Evolutionary conservation across 495 filamentous ascomycete genomes (phyloP), one percentile per base, ranked within the genome.

Genomic region (Aspergillus asperescens): DNA sequence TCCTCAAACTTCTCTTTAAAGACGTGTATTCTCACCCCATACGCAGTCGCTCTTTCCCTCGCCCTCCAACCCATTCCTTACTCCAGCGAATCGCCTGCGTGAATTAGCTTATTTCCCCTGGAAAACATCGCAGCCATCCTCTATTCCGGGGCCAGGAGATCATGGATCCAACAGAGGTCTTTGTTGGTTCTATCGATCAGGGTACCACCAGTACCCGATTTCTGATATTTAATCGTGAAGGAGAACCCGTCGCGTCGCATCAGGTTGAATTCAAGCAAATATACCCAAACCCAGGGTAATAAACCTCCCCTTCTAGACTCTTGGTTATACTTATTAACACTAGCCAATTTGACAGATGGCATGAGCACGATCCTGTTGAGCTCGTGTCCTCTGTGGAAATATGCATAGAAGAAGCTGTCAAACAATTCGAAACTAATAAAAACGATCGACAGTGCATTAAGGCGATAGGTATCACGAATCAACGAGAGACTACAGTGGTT

Each of bases 151-250:
- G 19, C 12, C 22, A 7, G 15, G 9, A 19, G 32, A 45, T 5
- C 15, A 72, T 72, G 65, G 56, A 66, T 27, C 39, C 55, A 29
- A 48, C 59, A 23, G 61, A 72, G 23, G 57, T 53, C 19, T 86
- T 81, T 61, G 79, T 87, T 18, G 85, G 83, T 4, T 79, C 84
- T 9, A 92, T 97, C 59, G 92, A 96, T 60, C 89, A 95, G 61
- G 92, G 92, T 5, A 97, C 92, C 12, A 96, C 92, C 3, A 94
- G 88, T 55, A 89, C 93, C 13, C 78, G 93, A 19, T 96, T 96
- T 63, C 68, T 96, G 25, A 89, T 97, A 42, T 96, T 97, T 71
- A 82, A 95, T 67, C 77, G 78, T 34, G 72, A 80, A 44, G 90
- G 90, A 47, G 84, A 83, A 28, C 88, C 88, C 6, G 82, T 91